Evolutionary conservation across 1,284 basidiomycete genomes (phyloP), one percentile per base, ranked within the genome.

Genomic region (Microbotryum violaceum): DNA sequence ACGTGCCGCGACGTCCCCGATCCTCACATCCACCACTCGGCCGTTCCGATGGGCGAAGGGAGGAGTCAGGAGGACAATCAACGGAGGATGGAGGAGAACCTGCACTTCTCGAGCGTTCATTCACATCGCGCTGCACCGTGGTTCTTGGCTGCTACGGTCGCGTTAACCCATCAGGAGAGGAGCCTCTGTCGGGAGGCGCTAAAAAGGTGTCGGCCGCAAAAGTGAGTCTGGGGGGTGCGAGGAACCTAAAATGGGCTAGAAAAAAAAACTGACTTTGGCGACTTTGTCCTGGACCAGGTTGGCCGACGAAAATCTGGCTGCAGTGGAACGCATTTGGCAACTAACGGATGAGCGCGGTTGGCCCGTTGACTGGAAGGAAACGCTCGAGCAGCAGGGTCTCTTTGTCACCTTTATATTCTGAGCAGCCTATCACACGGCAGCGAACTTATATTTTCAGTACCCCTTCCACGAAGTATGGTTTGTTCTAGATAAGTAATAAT

Each of bases 61-160:
- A 29, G 23, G 23, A 7, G 31, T 37, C 49, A 20, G 21, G 20
- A 21, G n/a, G 25, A 25, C 29, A n/a, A 23, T n/a, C n/a, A 45
- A 20, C 16, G 25, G 16, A 5, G 44, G 20, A 46, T 57, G 23
- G 46, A 54, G 25, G 57, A 57, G 25, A 60, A 63, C 42, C 42
- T 25, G 21, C 58, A 62, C 56, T 49, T 60, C 50, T 57, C 53
- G 20, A 42, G 37, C 37, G 48, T 58, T 14, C 57, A 57, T n/a
- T 54, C 60, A 33, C 49, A 33, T 16, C 58, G 62, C 46, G 66
- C 57, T 46, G 57, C 64, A 3, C 67, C 64, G 2, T 68, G 62
- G 60, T 64, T 63, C 58, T 58, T 68, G 46, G 67, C 64, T 16
- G 64, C 64, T 16, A 66, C 64, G 6, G 61, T 63, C 44, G 52